Conservation (phyloP, 306 rosid genomes). For the Pterocarpus macrocarpus region DNA sequence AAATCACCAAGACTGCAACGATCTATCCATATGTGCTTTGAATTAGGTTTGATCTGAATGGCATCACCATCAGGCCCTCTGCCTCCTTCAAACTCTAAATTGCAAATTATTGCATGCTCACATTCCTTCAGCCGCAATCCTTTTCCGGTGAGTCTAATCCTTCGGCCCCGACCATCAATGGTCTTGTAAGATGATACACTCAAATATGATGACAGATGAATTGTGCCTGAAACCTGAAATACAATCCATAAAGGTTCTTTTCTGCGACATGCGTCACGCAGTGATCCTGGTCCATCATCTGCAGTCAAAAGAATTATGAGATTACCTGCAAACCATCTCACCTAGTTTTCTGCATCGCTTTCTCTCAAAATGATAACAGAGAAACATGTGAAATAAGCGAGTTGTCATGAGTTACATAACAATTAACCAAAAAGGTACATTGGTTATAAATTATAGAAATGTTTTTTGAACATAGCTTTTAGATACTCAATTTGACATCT, state of each 20-base stretch:
- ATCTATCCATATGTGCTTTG: conserved; percentile 96
- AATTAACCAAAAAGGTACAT: too few species aligned
- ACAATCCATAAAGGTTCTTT: conserved; percentile 95
- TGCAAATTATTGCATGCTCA: conserved; percentile 94
- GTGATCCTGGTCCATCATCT: conserved; percentile 99
- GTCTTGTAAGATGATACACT: conserved; percentile 83
- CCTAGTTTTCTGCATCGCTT: neutral
- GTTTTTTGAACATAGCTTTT: too few species aligned
- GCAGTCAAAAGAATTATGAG: conserved; percentile 37
- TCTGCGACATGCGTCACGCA: conserved; percentile 76
- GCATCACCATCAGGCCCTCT: conserved; percentile 93
- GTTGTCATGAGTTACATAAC: neutral
- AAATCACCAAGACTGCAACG: conserved; percentile 85
- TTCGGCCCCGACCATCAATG: conserved; percentile 87
- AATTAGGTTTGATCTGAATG: conserved; percentile 95
- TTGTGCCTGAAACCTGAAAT: conserved; percentile 84
- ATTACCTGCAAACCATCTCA: conserved; percentile 21
- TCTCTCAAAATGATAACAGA: conserved; percentile 1
- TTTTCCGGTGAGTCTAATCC: conserved; percentile 81
- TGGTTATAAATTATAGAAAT: too few species aligned
- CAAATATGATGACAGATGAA: conserved; percentile 77
- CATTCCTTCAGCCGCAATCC: conserved; percentile 91
- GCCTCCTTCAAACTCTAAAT: conserved; percentile 94
- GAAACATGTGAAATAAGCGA: neutral
- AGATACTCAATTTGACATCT: too few species aligned